Conservation (phyloP, 345 rosid species). For the Bretschneidera sinensis region DNA sequence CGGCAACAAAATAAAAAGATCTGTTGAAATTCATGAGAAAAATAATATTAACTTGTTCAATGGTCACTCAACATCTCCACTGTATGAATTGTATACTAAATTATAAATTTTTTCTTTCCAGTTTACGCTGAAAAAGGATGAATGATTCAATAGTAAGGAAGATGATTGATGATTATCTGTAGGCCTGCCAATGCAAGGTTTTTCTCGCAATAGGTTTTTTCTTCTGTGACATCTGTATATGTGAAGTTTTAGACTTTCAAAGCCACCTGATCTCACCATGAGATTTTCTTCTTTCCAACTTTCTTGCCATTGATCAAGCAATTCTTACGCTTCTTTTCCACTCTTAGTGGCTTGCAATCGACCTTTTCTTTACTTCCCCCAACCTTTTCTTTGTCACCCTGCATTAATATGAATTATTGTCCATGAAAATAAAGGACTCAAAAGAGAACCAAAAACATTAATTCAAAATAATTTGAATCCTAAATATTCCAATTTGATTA, state of each 20-base stretch:
- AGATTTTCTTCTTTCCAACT: constrained; percentile 30
- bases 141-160: no score
- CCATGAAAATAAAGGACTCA: not conserved
- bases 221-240: not conserved
- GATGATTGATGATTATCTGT: not conserved
- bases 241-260: constrained; percentile 10
- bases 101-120: constrained; percentile 10
- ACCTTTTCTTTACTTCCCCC: constrained; percentile 7
- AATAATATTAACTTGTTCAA: no score
- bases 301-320: constrained; percentile 18
- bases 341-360: constrained; percentile 6
- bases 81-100: constrained; percentile 8
- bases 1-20: not conserved
- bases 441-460: not conserved
- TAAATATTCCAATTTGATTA: constrained; percentile 11
- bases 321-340: constrained; percentile 14
- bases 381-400: constrained; percentile 11
- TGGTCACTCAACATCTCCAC: constrained; percentile 1
- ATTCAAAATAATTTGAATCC: not conserved
- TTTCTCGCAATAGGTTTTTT: not conserved
- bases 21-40: not conserved
- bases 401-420: constrained; percentile 2
- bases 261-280: constrained; percentile 35
- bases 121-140: not conserved
- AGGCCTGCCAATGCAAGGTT: constrained; percentile 5